Conservation (phyloP, 768 basidiomycete genomes). For the Hortiboletus flavorubellus region DNA sequence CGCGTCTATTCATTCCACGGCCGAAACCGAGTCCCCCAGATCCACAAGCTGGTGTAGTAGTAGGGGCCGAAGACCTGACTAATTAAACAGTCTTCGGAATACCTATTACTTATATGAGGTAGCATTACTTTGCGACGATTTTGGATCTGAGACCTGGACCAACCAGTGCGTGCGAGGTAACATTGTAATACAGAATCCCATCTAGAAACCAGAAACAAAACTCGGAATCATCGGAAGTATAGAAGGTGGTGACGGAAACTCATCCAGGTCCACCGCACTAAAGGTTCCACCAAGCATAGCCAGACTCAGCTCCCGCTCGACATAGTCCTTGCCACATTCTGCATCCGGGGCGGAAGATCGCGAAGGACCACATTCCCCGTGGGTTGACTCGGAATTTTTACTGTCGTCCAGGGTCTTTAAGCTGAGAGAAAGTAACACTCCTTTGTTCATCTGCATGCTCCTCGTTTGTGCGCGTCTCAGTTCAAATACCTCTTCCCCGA, state of each 20-base stretch:
- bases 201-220: conserved; percentile 27
- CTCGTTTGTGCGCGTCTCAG: conserved; percentile 45
- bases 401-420: conserved; percentile 6
- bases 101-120: too few species aligned
- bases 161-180: not conserved
- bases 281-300: conserved; percentile 33
- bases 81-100: too few species aligned
- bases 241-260: conserved; percentile 46
- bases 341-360: not conserved
- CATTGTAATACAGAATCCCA: not conserved
- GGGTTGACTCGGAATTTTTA: not conserved
- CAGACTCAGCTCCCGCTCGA: conserved; percentile 16
- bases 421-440: conserved; percentile 38
- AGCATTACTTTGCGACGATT: too few species aligned
- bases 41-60: too few species aligned
- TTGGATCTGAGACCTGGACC: too few species aligned
- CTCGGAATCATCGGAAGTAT: conserved; percentile 31
- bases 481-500: conserved; percentile 39
- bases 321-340: conserved; percentile 11
- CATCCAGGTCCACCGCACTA: conserved; percentile 42
- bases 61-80: too few species aligned
- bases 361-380: conserved; percentile 6
- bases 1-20: not conserved
- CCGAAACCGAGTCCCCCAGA: too few species aligned
- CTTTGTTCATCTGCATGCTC: conserved; percentile 50